Evolutionary conservation across 768 basidiomycete genomes (phyloP).

Genomic region (Lactifluus subvellereus): DNA sequence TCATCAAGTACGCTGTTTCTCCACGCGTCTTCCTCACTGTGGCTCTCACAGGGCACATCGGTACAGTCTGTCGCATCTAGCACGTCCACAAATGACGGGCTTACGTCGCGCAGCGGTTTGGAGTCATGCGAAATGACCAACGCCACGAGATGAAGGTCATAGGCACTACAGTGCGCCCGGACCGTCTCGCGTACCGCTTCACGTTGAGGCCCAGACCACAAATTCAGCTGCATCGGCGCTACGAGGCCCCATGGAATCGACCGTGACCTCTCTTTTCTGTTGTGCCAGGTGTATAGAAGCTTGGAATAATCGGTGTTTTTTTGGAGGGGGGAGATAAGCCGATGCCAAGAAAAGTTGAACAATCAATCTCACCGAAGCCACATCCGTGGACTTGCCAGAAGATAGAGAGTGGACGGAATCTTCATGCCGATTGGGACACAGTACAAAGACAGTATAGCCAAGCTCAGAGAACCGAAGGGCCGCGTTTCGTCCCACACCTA

Average conservation of each 20-base stretch:
- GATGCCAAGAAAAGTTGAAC: not conserved
- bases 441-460: slow-evolving; percentile 33
- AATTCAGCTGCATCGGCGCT: slow-evolving; percentile 31
- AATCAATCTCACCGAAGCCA: slow-evolving; percentile 28
- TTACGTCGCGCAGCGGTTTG: slow-evolving; percentile 6
- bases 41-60: not conserved
- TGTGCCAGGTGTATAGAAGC: slow-evolving; percentile 34
- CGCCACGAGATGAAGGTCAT: slow-evolving; percentile 29
- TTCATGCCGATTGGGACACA: slow-evolving; percentile 26
- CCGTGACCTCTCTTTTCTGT: slow-evolving; percentile 29
- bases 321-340: slow-evolving; percentile 2
- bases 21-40: slow-evolving; percentile 16
- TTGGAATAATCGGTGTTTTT: not conserved
- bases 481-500: slow-evolving; percentile 31
- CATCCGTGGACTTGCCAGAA: slow-evolving; percentile 12
- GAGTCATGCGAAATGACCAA: slow-evolving; percentile 28
- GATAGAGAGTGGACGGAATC: not conserved
- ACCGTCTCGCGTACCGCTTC: slow-evolving; percentile 30
- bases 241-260: slow-evolving; percentile 30
- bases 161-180: slow-evolving; percentile 29
- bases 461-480: slow-evolving; percentile 32
- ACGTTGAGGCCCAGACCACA: slow-evolving; percentile 29
- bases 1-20: slow-evolving; percentile 25
- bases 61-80: not conserved
- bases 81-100: not conserved